Evolutionary conservation across 2,329 filamentous ascomycete genomes (phyloP), one percentile per base, ranked within the genome.

Genomic region (Paramyrothecium sp.): DNA sequence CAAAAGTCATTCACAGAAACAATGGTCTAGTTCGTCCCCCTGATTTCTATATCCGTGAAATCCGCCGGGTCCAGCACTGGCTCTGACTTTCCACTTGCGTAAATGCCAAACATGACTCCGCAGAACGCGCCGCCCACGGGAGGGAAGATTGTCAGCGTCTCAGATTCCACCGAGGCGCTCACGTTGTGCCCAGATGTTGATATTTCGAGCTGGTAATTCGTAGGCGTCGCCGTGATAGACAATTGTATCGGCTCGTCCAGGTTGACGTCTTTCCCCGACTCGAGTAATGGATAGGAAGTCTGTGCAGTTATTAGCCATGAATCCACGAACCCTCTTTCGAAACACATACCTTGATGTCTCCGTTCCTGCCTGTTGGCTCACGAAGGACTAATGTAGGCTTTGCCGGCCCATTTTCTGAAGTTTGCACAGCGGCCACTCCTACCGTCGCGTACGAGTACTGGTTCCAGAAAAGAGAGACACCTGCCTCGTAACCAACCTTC

Each of bases 381-480:
- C 59, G 58, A 8, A 57, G 54, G 1, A 51, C 44, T 0, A 60
- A 41, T 19, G 30, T 61, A 1, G 56, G 13, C 2, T 22, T 11
- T 1, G 61, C 3, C 1, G 55, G 49, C 2, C 50, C 62, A 26
- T 54, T 49, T 0, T 54, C 49, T 1, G 48, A 46, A 16, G 17
- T 34, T 48, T 65, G 64, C 4, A 61, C 56, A 2, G 67, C 54
- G 3, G 65, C 65, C 1, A 75, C 48, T 21, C 70, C 69, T 16
- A 71, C 62, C 0, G 70, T 64, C 7, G 70, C 69, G 46, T 73
- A 72, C 0, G 74, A 75, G 55, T 70, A 74, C 10, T 81, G 77
- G 50, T 78, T 83, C 79, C 81, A 83, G 76, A 80, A 86, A 0
- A 85, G 64, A 0, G 80, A 78, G 0, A 78, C 70, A 0, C 83